A percentile compares a stretch with the other conserved stretches of the same genome.
These are phyloP conservation scores for Micractinium sp. DNA, from an alignment of 139 green algal genomes.

Conservation along the genomic window DNA sequence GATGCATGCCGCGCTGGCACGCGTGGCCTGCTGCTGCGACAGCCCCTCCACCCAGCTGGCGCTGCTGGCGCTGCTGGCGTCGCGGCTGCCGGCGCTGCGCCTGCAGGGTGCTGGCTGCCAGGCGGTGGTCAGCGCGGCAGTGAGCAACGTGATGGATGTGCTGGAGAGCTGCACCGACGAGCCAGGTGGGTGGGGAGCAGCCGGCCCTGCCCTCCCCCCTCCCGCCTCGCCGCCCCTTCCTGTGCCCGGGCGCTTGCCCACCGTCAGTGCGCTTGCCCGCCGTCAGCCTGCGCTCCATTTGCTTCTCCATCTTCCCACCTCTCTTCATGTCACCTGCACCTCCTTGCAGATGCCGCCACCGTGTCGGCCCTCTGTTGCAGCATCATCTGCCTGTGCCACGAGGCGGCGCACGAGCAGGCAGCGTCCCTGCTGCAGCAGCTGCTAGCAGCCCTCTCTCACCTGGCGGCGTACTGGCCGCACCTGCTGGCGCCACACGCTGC, in stretches of 20 bases:
- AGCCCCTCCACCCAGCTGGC: background rate
- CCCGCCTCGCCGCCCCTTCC: too few relatives aligned
- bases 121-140: background rate
- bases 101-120: background rate
- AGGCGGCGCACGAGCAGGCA: background rate
- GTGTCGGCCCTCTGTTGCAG: background rate
- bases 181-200: background rate
- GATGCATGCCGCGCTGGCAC: conserved; percentile 13
- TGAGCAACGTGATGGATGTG: conserved; percentile 30
- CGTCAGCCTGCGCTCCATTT: background rate
- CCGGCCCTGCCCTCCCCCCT: too few relatives aligned
- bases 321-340: background rate
- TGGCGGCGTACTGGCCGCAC: background rate
- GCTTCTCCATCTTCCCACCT: background rate
- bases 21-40: background rate
- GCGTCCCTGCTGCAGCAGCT: background rate
- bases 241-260: too few relatives aligned
- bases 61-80: conserved; percentile 30
- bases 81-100: conserved; percentile 15
- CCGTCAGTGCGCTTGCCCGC: background rate
- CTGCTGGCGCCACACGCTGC: background rate
- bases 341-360: background rate
- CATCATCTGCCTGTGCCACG: background rate
- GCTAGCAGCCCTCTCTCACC: background rate
- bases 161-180: background rate